Evolutionary conservation across 2,329 filamentous ascomycete genomes (phyloP).

Genomic region (Verticillium dahliae): DNA sequence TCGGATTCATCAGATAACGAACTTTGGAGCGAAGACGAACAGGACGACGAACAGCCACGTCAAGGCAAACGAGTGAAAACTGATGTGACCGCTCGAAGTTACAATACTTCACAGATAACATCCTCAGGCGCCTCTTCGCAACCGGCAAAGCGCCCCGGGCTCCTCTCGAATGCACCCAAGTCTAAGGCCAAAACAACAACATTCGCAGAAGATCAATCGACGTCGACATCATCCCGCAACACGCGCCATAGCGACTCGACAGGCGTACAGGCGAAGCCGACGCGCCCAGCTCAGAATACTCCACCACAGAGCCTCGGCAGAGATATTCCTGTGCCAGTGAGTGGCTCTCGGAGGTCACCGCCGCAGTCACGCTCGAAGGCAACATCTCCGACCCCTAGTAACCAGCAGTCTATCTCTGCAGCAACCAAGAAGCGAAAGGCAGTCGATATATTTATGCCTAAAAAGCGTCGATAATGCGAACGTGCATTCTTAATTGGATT

Average conservation of each 20-base stretch:
- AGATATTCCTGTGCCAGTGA: neutral
- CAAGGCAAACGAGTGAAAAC: neutral
- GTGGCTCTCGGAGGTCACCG: neutral
- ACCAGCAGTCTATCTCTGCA: neutral
- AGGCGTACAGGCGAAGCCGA: neutral
- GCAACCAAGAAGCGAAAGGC: slow-evolving; percentile 32
- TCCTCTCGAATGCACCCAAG: neutral
- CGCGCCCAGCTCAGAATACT: neutral
- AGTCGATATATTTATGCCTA: slow-evolving; percentile 44
- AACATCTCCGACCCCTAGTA: neutral
- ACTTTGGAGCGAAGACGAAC: slow-evolving; percentile 6
- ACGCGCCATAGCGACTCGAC: neutral
- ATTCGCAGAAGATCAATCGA: neutral
- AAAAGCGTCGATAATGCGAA: slow-evolving; percentile 23
- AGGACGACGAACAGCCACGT: neutral
- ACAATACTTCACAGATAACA: neutral
- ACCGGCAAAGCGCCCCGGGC: neutral
- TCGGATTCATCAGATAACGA: slow-evolving; percentile 25
- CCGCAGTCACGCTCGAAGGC: neutral
- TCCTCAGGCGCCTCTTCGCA: neutral
- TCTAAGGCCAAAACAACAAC: neutral
- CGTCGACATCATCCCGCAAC: neutral
- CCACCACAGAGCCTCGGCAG: neutral
- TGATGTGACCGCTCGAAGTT: neutral
- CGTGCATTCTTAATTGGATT: neutral